Evolutionary conservation across 305 asterid genomes (phyloP), one percentile per base, ranked within the genome.

Genomic region (Fraxinus albicans): DNA sequence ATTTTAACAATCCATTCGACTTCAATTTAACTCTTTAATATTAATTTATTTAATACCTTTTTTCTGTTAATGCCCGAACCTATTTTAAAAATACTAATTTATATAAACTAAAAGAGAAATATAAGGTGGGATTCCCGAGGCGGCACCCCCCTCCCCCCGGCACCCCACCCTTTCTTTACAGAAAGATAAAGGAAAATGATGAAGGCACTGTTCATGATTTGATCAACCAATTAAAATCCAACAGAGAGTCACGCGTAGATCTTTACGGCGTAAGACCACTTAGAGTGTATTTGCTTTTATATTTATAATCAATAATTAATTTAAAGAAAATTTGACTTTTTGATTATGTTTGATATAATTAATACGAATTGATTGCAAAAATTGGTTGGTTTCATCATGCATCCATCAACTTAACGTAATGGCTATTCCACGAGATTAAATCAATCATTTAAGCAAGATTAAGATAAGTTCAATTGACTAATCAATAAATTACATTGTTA

Each of bases 201-300:
- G 82, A 88, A 81, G 80, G 47, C 1, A 44, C 4, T 10, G 55
- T 79, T 35, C 19, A 69, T 34, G 40, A 42, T 70, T 53, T 70
- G 27, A 83, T 76, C 23, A 86, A 58, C 91, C 90, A 87, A 88
- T 88, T 36, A 33, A 9, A 33, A 76, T 0, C 47, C 34, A 76
- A 87, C 90, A 83, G 31, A 80, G 29, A 82, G 29, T 74, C 93
- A 90, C 91, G 92, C 90, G 88, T 85, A 86, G 82, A 81, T 83
- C 88, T 88, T 73, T 77, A 84, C 88, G 85, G 85, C 87, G 88
- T 83, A 21, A 87, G 80, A 86, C 86, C 86, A 83, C 88, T 77
- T 84, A 89, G 89, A 91, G 92, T 89, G 81, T 88, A 80, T 85
- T 86, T 90, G 91, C 93, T 92, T 92, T 21, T 92, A 78, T 80